Conservation (phyloP, 2,329 filamentous ascomycete genomes). For the Cladophialophora chaetospira region DNA sequence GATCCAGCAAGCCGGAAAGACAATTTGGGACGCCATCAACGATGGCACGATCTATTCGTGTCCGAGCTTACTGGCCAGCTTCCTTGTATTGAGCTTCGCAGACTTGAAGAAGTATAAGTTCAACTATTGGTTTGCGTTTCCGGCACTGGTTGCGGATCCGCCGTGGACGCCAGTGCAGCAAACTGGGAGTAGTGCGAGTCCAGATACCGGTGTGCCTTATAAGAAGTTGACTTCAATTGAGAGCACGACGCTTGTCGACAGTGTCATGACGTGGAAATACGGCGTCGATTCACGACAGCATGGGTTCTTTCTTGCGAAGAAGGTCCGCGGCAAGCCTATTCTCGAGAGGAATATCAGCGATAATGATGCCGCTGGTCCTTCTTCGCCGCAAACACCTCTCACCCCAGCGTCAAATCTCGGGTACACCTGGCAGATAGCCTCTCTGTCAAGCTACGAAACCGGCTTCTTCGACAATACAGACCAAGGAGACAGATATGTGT, state of each 20-base stretch:
- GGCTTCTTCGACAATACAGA: slow-evolving; percentile 79
- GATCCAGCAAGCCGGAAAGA: slow-evolving; percentile 75
- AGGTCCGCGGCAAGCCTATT: slow-evolving; percentile 48
- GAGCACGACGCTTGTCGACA: slow-evolving; percentile 76
- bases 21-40: slow-evolving; percentile 97
- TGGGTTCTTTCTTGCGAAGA: slow-evolving; percentile 95
- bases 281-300: slow-evolving; percentile 79
- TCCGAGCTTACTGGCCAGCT: slow-evolving; percentile 86
- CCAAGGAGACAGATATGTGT: slow-evolving; percentile 76
- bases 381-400: slow-evolving; percentile 45
- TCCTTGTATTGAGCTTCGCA: slow-evolving; percentile 86
- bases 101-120: slow-evolving; percentile 98
- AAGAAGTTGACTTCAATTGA: slow-evolving; percentile 64
- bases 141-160: slow-evolving; percentile 85
- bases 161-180: slow-evolving; percentile 66
- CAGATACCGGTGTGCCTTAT: slow-evolving; percentile 22
- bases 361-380: slow-evolving; percentile 36
- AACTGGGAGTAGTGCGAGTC: slow-evolving; percentile 29
- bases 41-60: slow-evolving; percentile 96
- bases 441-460: slow-evolving; percentile 75
- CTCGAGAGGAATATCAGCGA: slow-evolving; percentile 2
- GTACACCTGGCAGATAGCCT: slow-evolving; percentile 75
- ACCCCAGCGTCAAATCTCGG: slow-evolving; percentile 59
- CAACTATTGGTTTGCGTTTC: slow-evolving; percentile 97
- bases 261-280: slow-evolving; percentile 85